Base-by-base conservation (phyloP, 169 alveolate species). In the Plasmodium reichenowi region DNA sequence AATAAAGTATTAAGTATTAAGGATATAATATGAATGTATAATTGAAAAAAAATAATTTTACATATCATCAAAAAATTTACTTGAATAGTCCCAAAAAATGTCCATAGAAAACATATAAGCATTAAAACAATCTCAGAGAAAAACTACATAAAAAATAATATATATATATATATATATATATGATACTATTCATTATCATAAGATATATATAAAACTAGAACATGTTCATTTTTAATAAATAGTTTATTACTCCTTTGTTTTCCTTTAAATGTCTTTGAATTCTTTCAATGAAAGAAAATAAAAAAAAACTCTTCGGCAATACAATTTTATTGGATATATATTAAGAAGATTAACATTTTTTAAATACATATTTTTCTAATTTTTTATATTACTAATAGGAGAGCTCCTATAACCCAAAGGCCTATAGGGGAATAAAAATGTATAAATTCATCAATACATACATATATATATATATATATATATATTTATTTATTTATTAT, bases 71-170 rank as follows among this genome's bases (percentile, higher is more conserved):
- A 5, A 5, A 38, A 3, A 1, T 59, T 22, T 56, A 64, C 89
- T 76, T 78, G 89, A 67, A 78, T 78, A 48, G 89, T 78, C 89
- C 89, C 89, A 78, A 78, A 78, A 59, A 64, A 78, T 22, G 89
- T 78, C 89, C 89, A 78, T 5, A 78, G 32, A 52, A 78, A 78
- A 58, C 75, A 78, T 43, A 78, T 26, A 26, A 78, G 60, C 89
- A 78, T 64, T 59, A 78, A 64, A 64, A 78, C 43, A 78, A 78
- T 45, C 72, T 78, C 89, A 48, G 76, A 59, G 47, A 78, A 43
- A 50, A 78, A 60, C 89, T 78, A 52, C 64, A 66, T 2, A 48
- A 22, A 59, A 59, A 47, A 24, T 78, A 20, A 29, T 29, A 29
- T 29, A 29, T 29, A 29, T 29, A 38, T 38, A 38, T 38, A 38